Evolutionary conservation across 768 basidiomycete species (phyloP).

Genomic region (Amanita polypyramis): DNA sequence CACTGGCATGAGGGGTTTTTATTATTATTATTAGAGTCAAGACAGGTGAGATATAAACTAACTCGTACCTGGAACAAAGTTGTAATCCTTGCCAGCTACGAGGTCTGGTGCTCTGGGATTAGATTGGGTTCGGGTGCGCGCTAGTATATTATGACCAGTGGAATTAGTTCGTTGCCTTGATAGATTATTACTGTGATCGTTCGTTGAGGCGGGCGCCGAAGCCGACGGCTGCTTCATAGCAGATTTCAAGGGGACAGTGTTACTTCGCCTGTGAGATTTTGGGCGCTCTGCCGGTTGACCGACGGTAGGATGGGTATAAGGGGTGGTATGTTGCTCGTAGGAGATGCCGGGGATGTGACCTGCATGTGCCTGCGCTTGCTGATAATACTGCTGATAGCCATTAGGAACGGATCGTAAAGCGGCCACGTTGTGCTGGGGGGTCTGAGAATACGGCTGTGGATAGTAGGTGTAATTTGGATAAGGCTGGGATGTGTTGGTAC

Average conservation of each 20-base stretch:
- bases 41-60: background rate
- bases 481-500: constrained; percentile 20
- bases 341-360: background rate
- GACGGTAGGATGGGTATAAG: background rate
- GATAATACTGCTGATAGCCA: constrained; percentile 27
- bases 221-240: constrained; percentile 41
- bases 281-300: background rate
- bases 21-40: background rate
- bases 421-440: constrained; percentile 22
- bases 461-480: constrained; percentile 36
- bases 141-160: constrained; percentile 9
- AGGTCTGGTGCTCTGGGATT: constrained; percentile 7
- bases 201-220: constrained; percentile 11
- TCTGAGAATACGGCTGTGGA: constrained; percentile 33
- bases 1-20: constrained; percentile 36
- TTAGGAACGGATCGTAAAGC: constrained; percentile 17
- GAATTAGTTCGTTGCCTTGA: constrained; percentile 16
- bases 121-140: constrained; percentile 10
- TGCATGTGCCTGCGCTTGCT: constrained; percentile 15
- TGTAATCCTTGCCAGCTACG: constrained; percentile 4
- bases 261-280: constrained; percentile 15
- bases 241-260: constrained; percentile 34
- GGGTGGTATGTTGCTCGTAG: background rate
- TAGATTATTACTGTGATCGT: constrained; percentile 14
- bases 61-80: constrained; percentile 7